Evolutionary conservation across 257 asterid species (phyloP).

Genomic region (Asclepias syriaca): DNA sequence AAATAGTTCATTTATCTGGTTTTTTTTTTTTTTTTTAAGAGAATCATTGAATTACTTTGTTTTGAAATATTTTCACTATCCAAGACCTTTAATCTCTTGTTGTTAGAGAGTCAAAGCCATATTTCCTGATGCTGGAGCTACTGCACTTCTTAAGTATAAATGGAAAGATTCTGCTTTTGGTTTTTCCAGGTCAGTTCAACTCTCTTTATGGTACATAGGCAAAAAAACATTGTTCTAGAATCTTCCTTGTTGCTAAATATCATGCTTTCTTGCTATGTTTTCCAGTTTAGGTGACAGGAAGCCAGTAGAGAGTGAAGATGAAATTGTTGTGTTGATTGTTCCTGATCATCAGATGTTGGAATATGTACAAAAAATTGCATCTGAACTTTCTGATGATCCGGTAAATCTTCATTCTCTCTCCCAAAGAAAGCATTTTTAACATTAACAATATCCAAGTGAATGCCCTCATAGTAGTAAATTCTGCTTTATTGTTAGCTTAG

Average conservation of each 20-base stretch:
- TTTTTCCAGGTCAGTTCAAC: conserved; percentile 58
- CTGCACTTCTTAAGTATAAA: conserved; percentile 76
- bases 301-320: conserved; percentile 76
- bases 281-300: conserved; percentile 85
- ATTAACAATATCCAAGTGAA: not conserved
- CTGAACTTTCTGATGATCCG: conserved; percentile 79
- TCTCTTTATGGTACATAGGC: not conserved
- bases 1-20: not conserved
- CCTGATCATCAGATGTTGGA: conserved; percentile 96
- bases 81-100: conserved; percentile 27
- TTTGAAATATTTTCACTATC: conserved; percentile 15
- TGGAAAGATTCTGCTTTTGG: conserved; percentile 92
- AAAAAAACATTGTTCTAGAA: too few species aligned
- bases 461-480: conserved; percentile 23
- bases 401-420: conserved; percentile 33
- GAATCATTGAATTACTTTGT: not conserved
- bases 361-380: conserved; percentile 78
- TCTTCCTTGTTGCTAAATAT: not conserved
- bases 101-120: conserved; percentile 81
- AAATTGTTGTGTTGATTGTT: conserved; percentile 86
- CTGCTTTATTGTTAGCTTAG: conserved; percentile 67
- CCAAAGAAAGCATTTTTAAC: not conserved
- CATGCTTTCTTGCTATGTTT: conserved; percentile 16
- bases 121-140: conserved; percentile 99
- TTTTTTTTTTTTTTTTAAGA: too few species aligned